Base-by-base conservation (phyloP, 164 flowering plant genomes). In the Piper betle region DNA sequence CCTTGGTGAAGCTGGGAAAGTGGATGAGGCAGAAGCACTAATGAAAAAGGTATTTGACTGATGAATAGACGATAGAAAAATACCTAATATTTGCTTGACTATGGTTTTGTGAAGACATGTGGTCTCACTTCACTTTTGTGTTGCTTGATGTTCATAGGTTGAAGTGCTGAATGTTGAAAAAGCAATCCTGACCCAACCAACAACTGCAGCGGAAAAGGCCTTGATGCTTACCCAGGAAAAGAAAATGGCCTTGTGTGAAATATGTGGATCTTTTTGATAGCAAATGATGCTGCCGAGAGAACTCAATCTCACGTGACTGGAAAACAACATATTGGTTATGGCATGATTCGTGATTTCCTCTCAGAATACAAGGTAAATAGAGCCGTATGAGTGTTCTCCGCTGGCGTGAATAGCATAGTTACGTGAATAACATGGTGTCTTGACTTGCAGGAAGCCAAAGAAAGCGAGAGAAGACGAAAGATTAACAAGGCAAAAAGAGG, bases 1-100 rank as follows among this genome's bases (percentile, higher is more conserved):
- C 52, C 91, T 94, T 60, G 97, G 99, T 70, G 99, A 94, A 87
- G 89, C 84, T 68, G 99, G 97, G 16, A 94, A 91, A 66, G 97
- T 94, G 62, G 99, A 94, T 79, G 99, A 94, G 74, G 99, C 99
- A 60, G 97, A 94, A 72, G 97, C 99, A 33, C 86, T 94, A 16
- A 94, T 91, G 99, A 82, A 88, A 77, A 94, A 88, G 97, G 98
- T 88, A 53, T 46, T 53, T 41, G 25, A 19, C 11, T 53, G 43
- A 53, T 37, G 15, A 12, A 46, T 46, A 10, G 50, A 10, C 7
- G 11, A 3, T 10, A 6, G 3, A 46, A 46, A 10, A 10, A 10
- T 15, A 46, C 10, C 50, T 10, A 15, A 46, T 46, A 2, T 2
- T 46, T 46, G 11, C 10, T 46, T 12, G 15, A 11, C 33, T 33